Conservation (phyloP, 345 rosid species). For the Gynandropsis gynandra region DNA sequence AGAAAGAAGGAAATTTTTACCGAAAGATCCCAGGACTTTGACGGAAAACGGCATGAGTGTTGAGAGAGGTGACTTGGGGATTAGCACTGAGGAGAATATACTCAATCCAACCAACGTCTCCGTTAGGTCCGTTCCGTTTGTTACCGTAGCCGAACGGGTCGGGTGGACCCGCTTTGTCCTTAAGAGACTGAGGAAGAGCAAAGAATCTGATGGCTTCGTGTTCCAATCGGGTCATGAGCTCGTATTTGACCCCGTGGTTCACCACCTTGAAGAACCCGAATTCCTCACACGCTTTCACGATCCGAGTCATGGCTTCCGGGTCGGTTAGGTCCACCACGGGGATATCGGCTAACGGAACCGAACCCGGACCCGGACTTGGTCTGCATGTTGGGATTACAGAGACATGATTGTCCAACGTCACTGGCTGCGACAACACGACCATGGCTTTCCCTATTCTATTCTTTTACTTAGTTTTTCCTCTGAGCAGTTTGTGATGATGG, state of each 20-base stretch:
- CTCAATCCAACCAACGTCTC: slow-evolving; percentile 65
- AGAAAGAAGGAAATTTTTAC: no score
- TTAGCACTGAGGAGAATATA: slow-evolving; percentile 44
- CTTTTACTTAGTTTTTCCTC: slow-evolving; percentile 3
- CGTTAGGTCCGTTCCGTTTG: slow-evolving; percentile 49
- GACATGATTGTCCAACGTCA: slow-evolving; percentile 30
- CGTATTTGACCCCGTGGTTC: slow-evolving; percentile 48
- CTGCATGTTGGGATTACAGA: slow-evolving; percentile 49
- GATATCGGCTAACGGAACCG: slow-evolving; percentile 10
- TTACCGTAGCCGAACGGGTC: slow-evolving; percentile 61
- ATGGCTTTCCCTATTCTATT: slow-evolving; percentile 29
- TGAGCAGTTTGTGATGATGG: neutral
- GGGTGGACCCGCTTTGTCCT: slow-evolving; percentile 51
- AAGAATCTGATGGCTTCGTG: slow-evolving; percentile 43
- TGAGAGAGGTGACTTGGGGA: slow-evolving; percentile 21
- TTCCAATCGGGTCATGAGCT: slow-evolving; percentile 36
- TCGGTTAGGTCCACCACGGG: slow-evolving; percentile 42
- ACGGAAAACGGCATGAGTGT: slow-evolving; percentile 29
- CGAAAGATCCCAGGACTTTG: slow-evolving; percentile 35
- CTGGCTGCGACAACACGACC: slow-evolving; percentile 52
- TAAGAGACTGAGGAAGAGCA: slow-evolving; percentile 40
- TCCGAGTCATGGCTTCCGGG: slow-evolving; percentile 39
- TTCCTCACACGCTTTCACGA: slow-evolving; percentile 45
- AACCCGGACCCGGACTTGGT: slow-evolving; percentile 12
- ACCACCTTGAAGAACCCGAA: slow-evolving; percentile 64